Evolutionary conservation across 257 asterid genomes (phyloP).

Genomic region (Jaltomata sinuosa): DNA sequence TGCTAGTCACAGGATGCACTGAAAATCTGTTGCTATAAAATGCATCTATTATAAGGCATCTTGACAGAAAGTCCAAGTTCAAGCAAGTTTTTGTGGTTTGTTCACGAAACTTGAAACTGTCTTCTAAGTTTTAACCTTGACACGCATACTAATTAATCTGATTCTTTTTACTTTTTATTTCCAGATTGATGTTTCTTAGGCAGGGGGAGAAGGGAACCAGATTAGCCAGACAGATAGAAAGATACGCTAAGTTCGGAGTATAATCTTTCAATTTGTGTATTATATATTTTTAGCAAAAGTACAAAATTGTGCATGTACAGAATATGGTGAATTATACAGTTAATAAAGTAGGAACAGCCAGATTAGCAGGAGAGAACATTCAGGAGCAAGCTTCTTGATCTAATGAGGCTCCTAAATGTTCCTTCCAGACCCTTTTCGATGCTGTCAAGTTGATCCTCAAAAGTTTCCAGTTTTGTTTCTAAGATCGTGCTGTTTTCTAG

Average conservation of each 20-base stretch:
- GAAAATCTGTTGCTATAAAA: neutral
- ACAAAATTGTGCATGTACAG: neutral
- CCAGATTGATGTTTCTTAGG: neutral
- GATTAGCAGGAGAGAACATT: slow-evolving; percentile 7
- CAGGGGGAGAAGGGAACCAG: neutral
- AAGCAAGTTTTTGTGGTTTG: neutral
- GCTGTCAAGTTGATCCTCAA: slow-evolving; percentile 8
- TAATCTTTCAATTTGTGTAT: neutral
- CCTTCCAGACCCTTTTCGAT: neutral
- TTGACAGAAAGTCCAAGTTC: neutral
- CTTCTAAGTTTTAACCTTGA: neutral
- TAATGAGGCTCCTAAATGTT: neutral
- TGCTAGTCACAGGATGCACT: neutral
- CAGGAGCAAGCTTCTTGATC: slow-evolving; percentile 7
- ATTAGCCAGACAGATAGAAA: neutral
- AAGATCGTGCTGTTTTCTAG: neutral
- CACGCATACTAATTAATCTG: neutral
- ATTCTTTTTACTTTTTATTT: neutral
- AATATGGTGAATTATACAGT: neutral
- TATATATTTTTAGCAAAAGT: neutral
- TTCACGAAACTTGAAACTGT: neutral
- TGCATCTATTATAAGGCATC: neutral
- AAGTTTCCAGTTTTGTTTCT: slow-evolving; percentile 4
- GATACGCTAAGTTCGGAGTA: neutral
- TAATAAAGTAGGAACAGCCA: neutral